Base-by-base conservation (phyloP, 1,139 yeast genomes). In the Saccharomycopsis hybrid region DNA sequence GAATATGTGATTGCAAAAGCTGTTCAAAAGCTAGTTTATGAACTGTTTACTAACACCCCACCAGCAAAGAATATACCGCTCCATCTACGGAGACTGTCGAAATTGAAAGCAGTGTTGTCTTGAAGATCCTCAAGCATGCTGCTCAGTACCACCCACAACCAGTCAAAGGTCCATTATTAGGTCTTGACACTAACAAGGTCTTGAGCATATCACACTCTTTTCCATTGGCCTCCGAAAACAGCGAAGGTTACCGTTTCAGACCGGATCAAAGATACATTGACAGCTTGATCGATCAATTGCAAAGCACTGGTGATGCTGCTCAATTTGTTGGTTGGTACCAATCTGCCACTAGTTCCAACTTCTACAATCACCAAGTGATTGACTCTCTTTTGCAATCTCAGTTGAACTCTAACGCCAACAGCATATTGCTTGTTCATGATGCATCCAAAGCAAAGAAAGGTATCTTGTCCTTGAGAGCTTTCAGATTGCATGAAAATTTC, bases 251-350 rank as follows among this genome's bases (percentile, higher is more conserved):
- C 52, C 58, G 56, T 48, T 59, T 83, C 48, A 77, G 79, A 63
- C 73, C 80, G 57, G 86, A 87, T 51, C 71, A 72, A 55, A 80
- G 76, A 63, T 88, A 82, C 68, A 90, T 84, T 64, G 77, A 77
- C 55, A 90, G 85, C 49, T 73, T 85, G 61, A 71, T 83, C 57
- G 77, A 77, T 48, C 76, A 78, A 55, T 74, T 86, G 58, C 78
- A 75, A 60, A 76, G 73, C 54, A 77, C 82, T 56, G 85, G 84
- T 46, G 74, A 78, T 55, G 94, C 90, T 46, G 74, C 81, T 47
- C 87, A 82, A 63, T 76, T 82, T 57, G 78, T 83, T 58, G 96
- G 96, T 37, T 88, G 90, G 90, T 88, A 85, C 68, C 80, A 85
- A 62, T 74, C 85, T 47, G 75, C 89, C 36, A 62, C 74, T 49